Base-by-base conservation (phyloP, 1,284 basidiomycete species). In the Schizophyllum amplum region DNA sequence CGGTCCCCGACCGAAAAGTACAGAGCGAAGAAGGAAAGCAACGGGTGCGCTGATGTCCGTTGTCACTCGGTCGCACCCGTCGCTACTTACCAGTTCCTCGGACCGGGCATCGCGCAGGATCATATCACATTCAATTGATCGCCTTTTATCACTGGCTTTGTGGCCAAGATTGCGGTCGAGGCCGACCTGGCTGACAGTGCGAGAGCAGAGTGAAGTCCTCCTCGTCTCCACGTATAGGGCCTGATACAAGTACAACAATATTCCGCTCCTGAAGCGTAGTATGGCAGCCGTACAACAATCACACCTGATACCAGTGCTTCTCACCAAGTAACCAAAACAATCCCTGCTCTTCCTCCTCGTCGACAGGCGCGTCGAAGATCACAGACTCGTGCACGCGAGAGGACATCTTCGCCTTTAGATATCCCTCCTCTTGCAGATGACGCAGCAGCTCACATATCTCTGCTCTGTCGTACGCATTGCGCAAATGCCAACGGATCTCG, bases 381-480 rank as follows among this genome's bases (percentile, higher is more conserved):
- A 50, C 66, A 51, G 65, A 61, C 57, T 60, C 55, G 51, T 65
- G 61, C 33, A 57, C 55, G 61, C 61, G 66, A 52, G 62, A 42
- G 73, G 72, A 61, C 72, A 66, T 42, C 33, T 17, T 42, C 17
- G 33, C 33, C 54, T 69, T 69, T 48, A 85, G 59, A 60, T 73
- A 76, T 5, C 77, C 75, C 52, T 80, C 80, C 21, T 76, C 74
- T 33, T 69, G 66, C 54, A 94, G 71, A 59, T 79, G 76, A 33
- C 74, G 71, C 53, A 92, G 66, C 22, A 90, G 62, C 21, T 92
- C 90, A 55, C 77, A 72, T 33, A 88, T 70, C 68, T 94, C 91
- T 62, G 87, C 82, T 57, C 87, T 77, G 67, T 94, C 90, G 60
- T 92, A 87, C 24, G 85, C 78, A 11, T 76, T 70, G 56, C 79